A percentile compares a stretch with the other conserved stretches of the same genome.
Conservation (phyloP, 768 basidiomycete species). For the Podaxis sp. region DNA sequence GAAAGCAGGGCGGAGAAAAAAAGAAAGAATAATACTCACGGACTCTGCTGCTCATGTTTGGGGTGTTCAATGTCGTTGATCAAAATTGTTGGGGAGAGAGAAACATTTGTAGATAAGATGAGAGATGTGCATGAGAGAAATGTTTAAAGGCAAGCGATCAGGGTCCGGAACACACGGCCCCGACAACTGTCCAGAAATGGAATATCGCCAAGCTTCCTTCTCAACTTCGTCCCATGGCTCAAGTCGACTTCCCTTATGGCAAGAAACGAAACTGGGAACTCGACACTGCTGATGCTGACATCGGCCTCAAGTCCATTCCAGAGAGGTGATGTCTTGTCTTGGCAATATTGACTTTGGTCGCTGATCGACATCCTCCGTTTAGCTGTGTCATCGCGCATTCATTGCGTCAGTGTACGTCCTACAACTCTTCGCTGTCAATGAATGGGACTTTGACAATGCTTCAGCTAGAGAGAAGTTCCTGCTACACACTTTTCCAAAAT, state of each 20-base stretch:
- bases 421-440: background rate
- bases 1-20: background rate
- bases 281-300: slow-evolving; percentile 40
- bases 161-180: slow-evolving; percentile 9
- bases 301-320: slow-evolving; percentile 45
- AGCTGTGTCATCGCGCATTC: slow-evolving; percentile 69
- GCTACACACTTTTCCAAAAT: slow-evolving; percentile 65
- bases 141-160: background rate
- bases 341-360: background rate
- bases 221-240: slow-evolving; percentile 5
- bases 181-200: slow-evolving; percentile 15
- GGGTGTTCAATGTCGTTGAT: background rate
- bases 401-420: slow-evolving; percentile 62
- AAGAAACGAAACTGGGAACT: slow-evolving; percentile 61
- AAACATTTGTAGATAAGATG: slow-evolving; percentile 15
- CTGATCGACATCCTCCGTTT: background rate
- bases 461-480: slow-evolving; percentile 76
- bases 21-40: slow-evolving; percentile 49
- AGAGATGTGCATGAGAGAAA: slow-evolving; percentile 8
- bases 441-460: background rate
- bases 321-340: slow-evolving; percentile 49
- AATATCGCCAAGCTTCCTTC: background rate
- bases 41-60: slow-evolving; percentile 51
- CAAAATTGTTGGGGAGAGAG: background rate
- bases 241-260: slow-evolving; percentile 52